phyloP scores from a whole-genome alignment of 2,329 filamentous ascomycete species.

The Sordariomycetes sp. region DNA sequence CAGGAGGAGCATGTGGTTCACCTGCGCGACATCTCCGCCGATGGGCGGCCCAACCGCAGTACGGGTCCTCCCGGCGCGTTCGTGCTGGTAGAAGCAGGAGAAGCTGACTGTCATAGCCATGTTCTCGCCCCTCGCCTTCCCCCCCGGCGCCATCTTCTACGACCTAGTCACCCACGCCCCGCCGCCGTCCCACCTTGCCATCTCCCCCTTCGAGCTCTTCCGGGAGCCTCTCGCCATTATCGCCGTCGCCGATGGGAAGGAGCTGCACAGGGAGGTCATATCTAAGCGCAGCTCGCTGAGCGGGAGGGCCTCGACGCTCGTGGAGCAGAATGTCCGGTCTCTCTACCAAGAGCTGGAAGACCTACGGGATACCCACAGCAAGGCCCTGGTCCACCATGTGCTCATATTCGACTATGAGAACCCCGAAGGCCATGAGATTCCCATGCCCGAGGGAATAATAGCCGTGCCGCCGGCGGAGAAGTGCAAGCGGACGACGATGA shows the following conservation, averaged over 20 bases:
- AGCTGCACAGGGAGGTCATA: conserved; percentile 46
- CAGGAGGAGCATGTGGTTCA: conserved; percentile 72
- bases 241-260: conserved; percentile 71
- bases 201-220: conserved; percentile 85
- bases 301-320: conserved; percentile 32
- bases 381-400: conserved; percentile 66
- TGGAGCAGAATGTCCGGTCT: conserved; percentile 46
- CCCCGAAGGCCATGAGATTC: conserved; percentile 34
- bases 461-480: conserved; percentile 58
- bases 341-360: conserved; percentile 60
- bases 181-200: conserved; percentile 65
- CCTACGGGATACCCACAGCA: conserved; percentile 62
- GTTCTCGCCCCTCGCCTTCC: conserved; percentile 87
- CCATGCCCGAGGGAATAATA: conserved; percentile 57
- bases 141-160: conserved; percentile 77
- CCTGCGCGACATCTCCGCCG: conserved; percentile 76
- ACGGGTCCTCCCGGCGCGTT: conserved; percentile 15
- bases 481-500: conserved; percentile 69
- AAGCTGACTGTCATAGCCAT: conserved; percentile 50
- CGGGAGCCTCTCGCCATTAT: conserved; percentile 76
- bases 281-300: conserved; percentile 43
- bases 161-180: conserved; percentile 74
- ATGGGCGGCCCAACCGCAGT: conserved; percentile 80
- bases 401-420: conserved; percentile 66
- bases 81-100: not conserved